Evolutionary conservation across 202 grass and related monocot species (phyloP), one percentile per base, ranked within the genome.

Genomic region (Saccharum hybrid): DNA sequence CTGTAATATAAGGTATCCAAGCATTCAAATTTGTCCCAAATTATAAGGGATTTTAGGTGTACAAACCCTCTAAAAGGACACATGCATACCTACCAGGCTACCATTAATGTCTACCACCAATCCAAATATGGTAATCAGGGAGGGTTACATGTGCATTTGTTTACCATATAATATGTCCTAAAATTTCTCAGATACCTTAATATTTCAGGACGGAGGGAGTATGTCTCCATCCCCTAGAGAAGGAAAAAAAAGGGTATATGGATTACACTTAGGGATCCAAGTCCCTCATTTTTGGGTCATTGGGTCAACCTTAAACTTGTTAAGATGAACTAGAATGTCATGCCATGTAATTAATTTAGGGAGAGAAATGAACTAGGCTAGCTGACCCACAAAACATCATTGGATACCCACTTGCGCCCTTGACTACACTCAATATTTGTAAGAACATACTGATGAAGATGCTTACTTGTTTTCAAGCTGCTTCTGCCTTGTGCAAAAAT

Each of bases 401-500:
- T 22, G 7, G 19, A n/a, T 59, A 59, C 2, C 19, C 8, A 22
- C n/a, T 59, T 59, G 54, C 1, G 8, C 54, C 54, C 54, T 59
- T 10, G 3, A 22, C n/a, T 22, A 56, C 34, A 74, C 18, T 66
- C 31, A 22, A 41, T 74, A 63, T 80, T 28, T 45, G 4, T 78
- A 18, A 74, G 41, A 57, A 54, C 41, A 21, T 49, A 12, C 2
- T 43, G 48, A 39, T 83, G 49, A 74, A 82, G 37, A 79, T 66
- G 9, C 56, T 43, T 72, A 9, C 66, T 66, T 73, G 37, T 72
- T 66, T n/a, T n/a, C 34, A 69, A 70, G 52, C 52, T 78, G 37
- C 23, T 36, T 46, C 28, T 78, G 56, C 30, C 66, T 78, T 39
- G 23, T 43, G 31, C 11, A 68, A 31, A 66, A 83, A 21, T 72